Evolutionary conservation across 352 stramenopile species (phyloP), one percentile per base, ranked within the genome.

Genomic region (Phytophthora melonis): DNA sequence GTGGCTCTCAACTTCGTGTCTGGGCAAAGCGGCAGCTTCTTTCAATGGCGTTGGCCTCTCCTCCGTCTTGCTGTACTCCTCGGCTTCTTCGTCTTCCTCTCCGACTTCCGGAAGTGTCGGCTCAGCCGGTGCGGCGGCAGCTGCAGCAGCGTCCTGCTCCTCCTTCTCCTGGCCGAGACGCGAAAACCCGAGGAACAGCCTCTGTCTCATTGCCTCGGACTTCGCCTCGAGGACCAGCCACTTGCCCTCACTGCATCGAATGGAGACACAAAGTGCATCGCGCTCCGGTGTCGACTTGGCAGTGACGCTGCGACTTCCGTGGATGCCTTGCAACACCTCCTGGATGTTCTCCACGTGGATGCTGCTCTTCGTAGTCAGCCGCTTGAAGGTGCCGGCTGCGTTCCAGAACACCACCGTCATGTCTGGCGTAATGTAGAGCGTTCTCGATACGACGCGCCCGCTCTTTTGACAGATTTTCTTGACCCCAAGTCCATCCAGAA

Each of bases 391-490:
- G 13, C 77, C 83, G 13, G 80, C 58, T 21, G 82, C 77, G 69
- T 87, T 89, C 87, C 85, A 92, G 66, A 87, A 87, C 23, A 92
- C 69, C 0, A 64, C 68, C 27, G 66, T 64, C 68, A 92, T 72
- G 34, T 91, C 80, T 5, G 72, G 65, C 7, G 77, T 88, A 56
- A 92, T 78, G 62, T 79, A 88, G 59, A 93, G 82, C 21, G 72
- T 86, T 21, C 87, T 84, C 52, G 84, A 89, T 21, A 90, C 82
- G 2, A 91, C 71, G n/a, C 82, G 84, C 8, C 70, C 71, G 63
- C 83, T 92, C 54, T 82, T 82, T 56, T 92, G 85, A 36, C 83
- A 92, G 5, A 93, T 64, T 53, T 92, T 92, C 61, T 88, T 91
- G 43, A 93, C 36, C 11, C 64, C 32, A n/a, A 89, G 76, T 13